Conservation (phyloP, 495 filamentous ascomycete species). For the Gamarada debralockiae region DNA sequence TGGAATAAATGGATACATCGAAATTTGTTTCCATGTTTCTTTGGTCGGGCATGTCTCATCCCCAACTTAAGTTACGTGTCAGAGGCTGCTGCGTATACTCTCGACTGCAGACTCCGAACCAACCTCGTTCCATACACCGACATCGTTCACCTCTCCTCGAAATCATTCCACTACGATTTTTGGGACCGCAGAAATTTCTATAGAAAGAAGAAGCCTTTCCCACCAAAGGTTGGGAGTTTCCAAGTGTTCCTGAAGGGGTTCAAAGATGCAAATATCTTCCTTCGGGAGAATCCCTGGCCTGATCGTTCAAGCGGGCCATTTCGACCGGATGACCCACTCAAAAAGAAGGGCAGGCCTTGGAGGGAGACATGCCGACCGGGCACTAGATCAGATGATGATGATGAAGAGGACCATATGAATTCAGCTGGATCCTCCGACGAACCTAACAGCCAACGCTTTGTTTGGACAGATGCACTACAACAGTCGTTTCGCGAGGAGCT, state of each 20-base stretch:
- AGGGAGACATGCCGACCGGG: constrained; percentile 76
- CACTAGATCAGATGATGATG: constrained; percentile 67
- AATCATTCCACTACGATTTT: constrained; percentile 96
- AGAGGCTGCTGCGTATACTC: constrained; percentile 92
- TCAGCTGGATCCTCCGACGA: constrained; percentile 41
- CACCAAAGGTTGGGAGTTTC: constrained; percentile 90
- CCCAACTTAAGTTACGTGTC: constrained; percentile 99
- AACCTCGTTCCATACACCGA: constrained; percentile 95
- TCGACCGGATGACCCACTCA: constrained; percentile 64
- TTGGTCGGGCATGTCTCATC: constrained; percentile 92
- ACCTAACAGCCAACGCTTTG: constrained; percentile 46
- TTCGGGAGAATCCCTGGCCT: constrained; percentile 96
- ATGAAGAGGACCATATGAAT: constrained; percentile 41
- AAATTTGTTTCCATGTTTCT: constrained; percentile 95
- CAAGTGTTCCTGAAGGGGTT: constrained; percentile 96
- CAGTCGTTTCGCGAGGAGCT: constrained; percentile 92
- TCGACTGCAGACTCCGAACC: constrained; percentile 86
- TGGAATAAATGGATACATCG: constrained; percentile 96
- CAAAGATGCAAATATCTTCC: constrained; percentile 93
- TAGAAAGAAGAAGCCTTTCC: constrained; percentile 81
- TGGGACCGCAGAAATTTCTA: constrained; percentile 91
- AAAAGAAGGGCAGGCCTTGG: constrained; percentile 75
- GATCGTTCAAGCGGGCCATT: constrained; percentile 80
- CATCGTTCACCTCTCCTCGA: constrained; percentile 89
- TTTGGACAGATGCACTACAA: constrained; percentile 87